phyloP scores from a whole-genome alignment of 192 early-diverging fungal species.

The Coemansia sp. region DNA sequence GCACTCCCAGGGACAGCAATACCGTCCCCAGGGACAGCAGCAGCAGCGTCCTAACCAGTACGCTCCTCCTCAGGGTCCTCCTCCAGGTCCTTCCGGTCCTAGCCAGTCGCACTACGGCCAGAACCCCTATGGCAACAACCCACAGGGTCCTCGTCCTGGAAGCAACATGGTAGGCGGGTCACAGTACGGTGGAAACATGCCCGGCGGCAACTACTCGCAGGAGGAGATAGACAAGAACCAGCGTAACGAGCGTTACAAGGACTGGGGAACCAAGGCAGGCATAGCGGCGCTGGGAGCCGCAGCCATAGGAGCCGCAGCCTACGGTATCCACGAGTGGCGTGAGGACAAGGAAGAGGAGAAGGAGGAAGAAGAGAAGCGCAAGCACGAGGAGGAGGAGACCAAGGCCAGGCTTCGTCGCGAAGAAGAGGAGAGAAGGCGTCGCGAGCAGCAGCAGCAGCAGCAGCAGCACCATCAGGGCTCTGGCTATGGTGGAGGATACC shows the following conservation, averaged over 20 bases:
- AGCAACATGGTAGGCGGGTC: constrained; percentile 37
- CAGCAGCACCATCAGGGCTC: constrained; percentile 24
- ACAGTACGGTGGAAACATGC: constrained; percentile 36
- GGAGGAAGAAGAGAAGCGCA: constrained; percentile 25
- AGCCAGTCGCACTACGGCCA: constrained; percentile 21
- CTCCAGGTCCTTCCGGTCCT: neutral
- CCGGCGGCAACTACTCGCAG: constrained; percentile 41
- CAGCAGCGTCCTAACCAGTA: constrained; percentile 29
- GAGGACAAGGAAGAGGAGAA: constrained; percentile 35
- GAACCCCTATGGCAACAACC: constrained; percentile 20
- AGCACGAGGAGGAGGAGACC: constrained; percentile 16
- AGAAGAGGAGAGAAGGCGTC: constrained; percentile 20
- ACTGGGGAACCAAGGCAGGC: constrained; percentile 31
- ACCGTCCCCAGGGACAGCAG: too few relatives aligned
- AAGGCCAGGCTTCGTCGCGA: constrained; percentile 6
- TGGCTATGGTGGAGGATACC: constrained; percentile 28
- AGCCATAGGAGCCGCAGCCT: constrained; percentile 33
- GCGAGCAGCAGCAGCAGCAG: constrained; percentile 26
- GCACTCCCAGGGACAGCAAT: too few relatives aligned
- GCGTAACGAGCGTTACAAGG: constrained; percentile 34
- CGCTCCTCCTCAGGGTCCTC: constrained; percentile 24
- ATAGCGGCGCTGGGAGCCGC: constrained; percentile 26
- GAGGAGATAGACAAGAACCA: constrained; percentile 38
- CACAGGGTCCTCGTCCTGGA: constrained; percentile 23
- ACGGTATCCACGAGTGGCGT: constrained; percentile 45